Evolutionary conservation across 345 rosid species (phyloP), one percentile per base, ranked within the genome.

Genomic region (Salix suchowensis): DNA sequence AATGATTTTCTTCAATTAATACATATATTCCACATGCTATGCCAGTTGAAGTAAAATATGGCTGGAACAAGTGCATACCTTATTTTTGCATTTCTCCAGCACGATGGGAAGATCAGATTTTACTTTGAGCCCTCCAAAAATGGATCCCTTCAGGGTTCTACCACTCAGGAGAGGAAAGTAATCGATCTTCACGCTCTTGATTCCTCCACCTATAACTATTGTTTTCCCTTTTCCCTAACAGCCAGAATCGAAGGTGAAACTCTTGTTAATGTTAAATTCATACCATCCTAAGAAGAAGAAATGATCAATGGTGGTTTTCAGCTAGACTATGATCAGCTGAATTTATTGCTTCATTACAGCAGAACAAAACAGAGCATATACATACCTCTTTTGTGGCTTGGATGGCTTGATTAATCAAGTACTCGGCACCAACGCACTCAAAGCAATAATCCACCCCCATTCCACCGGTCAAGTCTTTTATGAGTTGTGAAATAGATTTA

Each of bases 71-170:
- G 21, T 19, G 60, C 40, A 6, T 12, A 80, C 87, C 85, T 85
- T 86, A 32, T 86, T 79, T 74, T 82, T 82, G 85, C 88, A 88
- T 61, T 86, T 88, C 10, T 83, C 55, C 55, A 90, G 71, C 42
- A 89, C 23, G n/a, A 78, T 9, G n/a, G 91, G 88, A 39, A 90
- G 80, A 6, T 90, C 85, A 2, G 88, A 82, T 74, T 84, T 88
- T 48, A 79, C 72, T 82, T 87, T 89, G 73, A 89, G 80, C 69
- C 93, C 95, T 61, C 93, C 97, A 19, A 90, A 90, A 65, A 84
- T 15, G 32, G 75, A 88, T 1, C 88, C 97, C 79, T 80, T 87
- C 30, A 86, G 73, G 67, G 85, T 89, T 80, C 88, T 87, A 46
- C 93, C 89, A 16, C 65, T 16, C 68, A 84, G 18, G 71, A 86